These are phyloP conservation scores for Botrytis tulipae DNA, from an alignment of 2,329 filamentous ascomycete genomes.

Conservation along the genomic window DNA sequence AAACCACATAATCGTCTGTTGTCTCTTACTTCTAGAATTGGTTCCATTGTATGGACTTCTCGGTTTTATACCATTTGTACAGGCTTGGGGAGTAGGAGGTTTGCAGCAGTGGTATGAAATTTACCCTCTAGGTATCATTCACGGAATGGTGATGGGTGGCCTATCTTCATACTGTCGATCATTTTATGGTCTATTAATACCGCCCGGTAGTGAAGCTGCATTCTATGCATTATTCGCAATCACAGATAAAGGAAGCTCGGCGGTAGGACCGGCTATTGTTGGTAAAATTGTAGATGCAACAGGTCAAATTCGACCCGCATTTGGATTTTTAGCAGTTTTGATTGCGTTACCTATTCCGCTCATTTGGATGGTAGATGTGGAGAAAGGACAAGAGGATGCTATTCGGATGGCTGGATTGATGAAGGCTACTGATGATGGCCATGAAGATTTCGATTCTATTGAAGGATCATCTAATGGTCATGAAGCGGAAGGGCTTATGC, in stretches of 20 bases:
- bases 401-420: conserved; percentile 60
- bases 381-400: conserved; percentile 70
- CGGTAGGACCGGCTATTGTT: conserved; percentile 93
- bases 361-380: conserved; percentile 81
- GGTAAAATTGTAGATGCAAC: conserved; percentile 85
- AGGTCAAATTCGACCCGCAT: conserved; percentile 79
- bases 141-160: conserved; percentile 92
- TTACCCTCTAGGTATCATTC: conserved; percentile 87
- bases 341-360: conserved; percentile 81
- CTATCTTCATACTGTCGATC: conserved; percentile 88
- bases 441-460: conserved; percentile 16
- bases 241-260: conserved; percentile 91
- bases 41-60: conserved; percentile 90
- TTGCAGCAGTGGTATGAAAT: conserved; percentile 97
- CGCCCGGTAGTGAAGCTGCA: conserved; percentile 88
- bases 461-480: conserved; percentile 16
- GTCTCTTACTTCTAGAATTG: conserved; percentile 84
- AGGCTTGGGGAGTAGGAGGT: conserved; percentile 71
- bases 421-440: conserved; percentile 42
- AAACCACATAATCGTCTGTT: conserved; percentile 87
- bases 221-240: conserved; percentile 71
- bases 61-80: conserved; percentile 80
- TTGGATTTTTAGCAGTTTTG: conserved; percentile 86
- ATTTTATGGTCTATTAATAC: conserved; percentile 89
- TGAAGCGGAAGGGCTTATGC: conserved; percentile 20